A percentile compares a stretch with the other conserved stretches of the same genome.
Conservation (phyloP, 2,329 filamentous ascomycete species). For the Exophiala sp. region DNA sequence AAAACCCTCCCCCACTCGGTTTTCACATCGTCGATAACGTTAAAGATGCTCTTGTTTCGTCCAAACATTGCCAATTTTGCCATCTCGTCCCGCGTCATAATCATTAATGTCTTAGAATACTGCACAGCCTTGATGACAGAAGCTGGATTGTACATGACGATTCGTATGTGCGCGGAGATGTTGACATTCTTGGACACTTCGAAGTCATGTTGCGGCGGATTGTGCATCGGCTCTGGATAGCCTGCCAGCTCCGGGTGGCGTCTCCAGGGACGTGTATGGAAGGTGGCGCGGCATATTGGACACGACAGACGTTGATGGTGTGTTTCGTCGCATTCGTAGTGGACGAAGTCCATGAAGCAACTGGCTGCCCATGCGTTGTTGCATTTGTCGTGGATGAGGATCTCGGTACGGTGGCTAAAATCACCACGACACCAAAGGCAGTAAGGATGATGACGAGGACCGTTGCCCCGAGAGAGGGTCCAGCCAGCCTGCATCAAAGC, state of each 20-base stretch:
- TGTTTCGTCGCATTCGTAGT: slow-evolving; percentile 2
- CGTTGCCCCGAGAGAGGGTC: slow-evolving; percentile 10
- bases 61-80: slow-evolving; percentile 8
- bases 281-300: slow-evolving; percentile 15
- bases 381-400: slow-evolving; percentile 18
- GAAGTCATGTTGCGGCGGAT: neutral
- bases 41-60: neutral
- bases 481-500: slow-evolving; percentile 9
- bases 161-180: slow-evolving; percentile 5
- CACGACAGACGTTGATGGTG: slow-evolving; percentile 2
- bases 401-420: slow-evolving; percentile 8
- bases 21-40: neutral
- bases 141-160: slow-evolving; percentile 9
- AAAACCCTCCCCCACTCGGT: neutral
- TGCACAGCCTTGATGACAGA: neutral
- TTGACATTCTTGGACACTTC: neutral
- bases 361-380: slow-evolving; percentile 15
- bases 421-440: slow-evolving; percentile 20
- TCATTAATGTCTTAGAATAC: neutral
- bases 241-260: no score
- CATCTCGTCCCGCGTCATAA: slow-evolving; percentile 9
- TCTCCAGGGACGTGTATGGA: neutral
- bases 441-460: slow-evolving; percentile 11
- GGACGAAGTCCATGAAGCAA: slow-evolving; percentile 13
- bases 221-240: no score